A percentile compares a stretch with the other conserved stretches of the same genome.
phyloP scores from a whole-genome alignment of 108 stramenopile species.

The Cyclotella cryptica region DNA sequence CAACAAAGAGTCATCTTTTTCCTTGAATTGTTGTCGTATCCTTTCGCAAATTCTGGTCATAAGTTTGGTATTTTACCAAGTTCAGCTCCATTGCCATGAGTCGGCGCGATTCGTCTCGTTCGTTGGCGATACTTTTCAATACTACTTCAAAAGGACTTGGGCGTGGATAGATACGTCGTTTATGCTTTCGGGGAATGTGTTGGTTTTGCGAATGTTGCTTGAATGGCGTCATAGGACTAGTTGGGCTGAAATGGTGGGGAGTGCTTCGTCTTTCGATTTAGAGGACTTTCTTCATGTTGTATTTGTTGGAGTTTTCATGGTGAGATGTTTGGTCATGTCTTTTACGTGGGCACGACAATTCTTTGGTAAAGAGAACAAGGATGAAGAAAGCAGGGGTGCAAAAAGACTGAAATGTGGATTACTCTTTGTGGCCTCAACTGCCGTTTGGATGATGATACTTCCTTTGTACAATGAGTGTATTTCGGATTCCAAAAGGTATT shows the following conservation, averaged over 20 bases:
- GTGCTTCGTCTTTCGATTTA: background rate
- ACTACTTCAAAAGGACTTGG: background rate
- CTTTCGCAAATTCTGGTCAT: background rate
- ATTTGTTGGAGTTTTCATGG: background rate
- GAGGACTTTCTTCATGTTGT: background rate
- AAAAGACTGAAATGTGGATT: background rate
- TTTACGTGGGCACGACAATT: background rate
- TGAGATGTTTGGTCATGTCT: background rate
- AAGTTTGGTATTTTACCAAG: background rate
- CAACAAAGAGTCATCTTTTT: background rate
- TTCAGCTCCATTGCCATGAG: slow-evolving; percentile 5
- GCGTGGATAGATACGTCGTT: background rate
- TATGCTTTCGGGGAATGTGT: background rate
- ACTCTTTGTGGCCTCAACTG: background rate
- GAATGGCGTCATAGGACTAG: background rate
- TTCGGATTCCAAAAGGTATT: slow-evolving; percentile 9
- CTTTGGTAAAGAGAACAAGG: too few relatives aligned
- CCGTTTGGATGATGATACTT: slow-evolving; percentile 5
- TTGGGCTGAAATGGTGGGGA: background rate
- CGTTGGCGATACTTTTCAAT: background rate
- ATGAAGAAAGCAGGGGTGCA: background rate
- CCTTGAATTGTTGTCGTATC: background rate
- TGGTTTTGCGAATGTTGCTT: background rate
- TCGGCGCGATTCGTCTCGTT: background rate
- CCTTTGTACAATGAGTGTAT: slow-evolving; percentile 32